Evolutionary conservation across 108 stramenopile genomes (phyloP).

Genomic region (Skeletonema menzelii): DNA sequence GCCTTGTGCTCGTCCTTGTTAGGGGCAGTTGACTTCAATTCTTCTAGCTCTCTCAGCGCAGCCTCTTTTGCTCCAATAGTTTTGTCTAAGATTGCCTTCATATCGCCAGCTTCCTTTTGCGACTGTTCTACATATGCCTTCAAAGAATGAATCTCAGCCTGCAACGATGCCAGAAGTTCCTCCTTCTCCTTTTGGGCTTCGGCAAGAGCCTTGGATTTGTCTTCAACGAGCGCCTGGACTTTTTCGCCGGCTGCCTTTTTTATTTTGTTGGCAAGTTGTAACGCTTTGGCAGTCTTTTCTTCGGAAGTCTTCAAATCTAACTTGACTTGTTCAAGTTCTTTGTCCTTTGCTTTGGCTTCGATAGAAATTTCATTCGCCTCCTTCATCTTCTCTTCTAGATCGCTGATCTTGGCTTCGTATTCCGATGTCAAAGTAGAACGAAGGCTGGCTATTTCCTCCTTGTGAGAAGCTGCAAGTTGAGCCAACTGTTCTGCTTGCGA

Average conservation of each 20-base stretch:
- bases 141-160: constrained; percentile 23
- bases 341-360: constrained; percentile 37
- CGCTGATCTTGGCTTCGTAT: constrained; percentile 5
- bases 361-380: constrained; percentile 16
- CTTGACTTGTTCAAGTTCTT: constrained; percentile 39
- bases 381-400: constrained; percentile 17
- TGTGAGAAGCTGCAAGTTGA: constrained; percentile 19
- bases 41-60: constrained; percentile 13
- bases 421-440: constrained; percentile 8
- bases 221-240: constrained; percentile 27
- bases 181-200: constrained; percentile 14
- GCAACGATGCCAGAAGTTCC: constrained; percentile 12
- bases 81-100: constrained; percentile 20
- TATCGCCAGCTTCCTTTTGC: constrained; percentile 17
- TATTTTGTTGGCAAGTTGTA: constrained; percentile 50
- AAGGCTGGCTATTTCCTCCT: constrained; percentile 13
- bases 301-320: constrained; percentile 21
- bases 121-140: constrained; percentile 3
- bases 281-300: constrained; percentile 44
- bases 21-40: constrained; percentile 13
- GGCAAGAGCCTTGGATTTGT: constrained; percentile 25
- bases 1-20: constrained; percentile 40
- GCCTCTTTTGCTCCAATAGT: constrained; percentile 14
- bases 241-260: constrained; percentile 47
- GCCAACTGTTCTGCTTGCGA: constrained; percentile 35